Conservation (phyloP, 2,329 filamentous ascomycete species). For the Rutstroemia sp. region DNA sequence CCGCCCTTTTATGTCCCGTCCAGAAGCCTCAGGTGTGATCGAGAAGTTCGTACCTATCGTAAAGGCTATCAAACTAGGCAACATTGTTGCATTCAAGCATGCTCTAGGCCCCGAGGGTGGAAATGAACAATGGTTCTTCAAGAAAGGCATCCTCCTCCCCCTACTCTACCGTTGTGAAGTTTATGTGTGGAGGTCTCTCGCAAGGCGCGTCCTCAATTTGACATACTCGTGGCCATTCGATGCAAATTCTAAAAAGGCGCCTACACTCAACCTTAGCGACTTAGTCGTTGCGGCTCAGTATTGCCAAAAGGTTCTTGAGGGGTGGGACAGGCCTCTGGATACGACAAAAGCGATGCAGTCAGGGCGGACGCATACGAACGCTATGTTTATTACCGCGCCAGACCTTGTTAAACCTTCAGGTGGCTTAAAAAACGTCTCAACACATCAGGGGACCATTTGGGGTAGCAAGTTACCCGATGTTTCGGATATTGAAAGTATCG, state of each 20-base stretch:
- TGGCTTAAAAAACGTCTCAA: slow-evolving; percentile 41
- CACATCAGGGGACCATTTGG: slow-evolving; percentile 54
- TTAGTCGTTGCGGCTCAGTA: slow-evolving; percentile 57
- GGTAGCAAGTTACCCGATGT: slow-evolving; percentile 54
- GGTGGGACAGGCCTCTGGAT: slow-evolving; percentile 36
- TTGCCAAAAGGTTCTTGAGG: slow-evolving; percentile 57
- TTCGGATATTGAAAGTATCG: slow-evolving; percentile 67
- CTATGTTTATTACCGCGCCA: slow-evolving; percentile 41
- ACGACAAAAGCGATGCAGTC: slow-evolving; percentile 22
- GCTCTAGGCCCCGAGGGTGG: slow-evolving; percentile 49
- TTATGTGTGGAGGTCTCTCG: slow-evolving; percentile 76
- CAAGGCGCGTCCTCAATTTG: slow-evolving; percentile 69
- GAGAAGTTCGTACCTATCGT: slow-evolving; percentile 69
- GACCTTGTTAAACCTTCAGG: slow-evolving; percentile 36
- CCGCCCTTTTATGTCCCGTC: slow-evolving; percentile 53
- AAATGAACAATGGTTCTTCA: slow-evolving; percentile 66
- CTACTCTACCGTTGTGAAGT: slow-evolving; percentile 72
- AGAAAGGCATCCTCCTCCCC: slow-evolving; percentile 67
- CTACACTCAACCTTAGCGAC: slow-evolving; percentile 66
- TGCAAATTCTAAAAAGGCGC: slow-evolving; percentile 52
- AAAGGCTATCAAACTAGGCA: slow-evolving; percentile 61
- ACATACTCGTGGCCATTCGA: slow-evolving; percentile 63
- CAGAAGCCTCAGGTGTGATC: slow-evolving; percentile 59
- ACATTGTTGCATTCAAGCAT: slow-evolving; percentile 66
- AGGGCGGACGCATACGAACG: slow-evolving; percentile 37